Evolutionary conservation across 2,329 filamentous ascomycete species (phyloP).

Genomic region (Trichoderma atroviride): DNA sequence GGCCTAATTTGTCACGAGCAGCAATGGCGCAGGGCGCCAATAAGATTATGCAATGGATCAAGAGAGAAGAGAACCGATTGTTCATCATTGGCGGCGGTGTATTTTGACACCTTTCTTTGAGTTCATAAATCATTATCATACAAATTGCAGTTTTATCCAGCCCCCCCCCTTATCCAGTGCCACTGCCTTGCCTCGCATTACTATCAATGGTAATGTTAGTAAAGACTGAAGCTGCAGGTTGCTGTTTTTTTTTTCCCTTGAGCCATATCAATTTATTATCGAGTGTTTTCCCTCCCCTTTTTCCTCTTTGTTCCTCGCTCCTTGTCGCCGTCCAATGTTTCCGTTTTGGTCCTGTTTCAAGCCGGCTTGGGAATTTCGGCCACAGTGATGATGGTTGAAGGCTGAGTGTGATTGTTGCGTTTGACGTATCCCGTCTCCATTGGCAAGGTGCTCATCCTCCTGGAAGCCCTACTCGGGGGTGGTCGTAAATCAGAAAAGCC

Average conservation of each 20-base stretch:
- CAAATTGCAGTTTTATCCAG: slow-evolving; percentile 12
- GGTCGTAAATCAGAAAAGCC: slow-evolving; percentile 30
- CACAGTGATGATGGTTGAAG: slow-evolving; percentile 28
- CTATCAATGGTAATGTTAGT: background rate
- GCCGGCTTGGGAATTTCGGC: slow-evolving; percentile 29
- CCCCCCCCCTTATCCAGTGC: background rate
- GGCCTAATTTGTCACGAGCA: slow-evolving; percentile 65
- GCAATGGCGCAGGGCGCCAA: slow-evolving; percentile 84
- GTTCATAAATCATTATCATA: slow-evolving; percentile 27
- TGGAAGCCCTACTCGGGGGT: slow-evolving; percentile 12
- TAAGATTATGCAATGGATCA: slow-evolving; percentile 87
- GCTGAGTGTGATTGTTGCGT: slow-evolving; percentile 21
- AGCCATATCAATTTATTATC: background rate
- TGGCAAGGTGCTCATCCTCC: slow-evolving; percentile 6
- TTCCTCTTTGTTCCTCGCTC: background rate
- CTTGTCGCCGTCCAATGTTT: background rate
- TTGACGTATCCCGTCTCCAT: background rate
- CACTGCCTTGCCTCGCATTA: background rate
- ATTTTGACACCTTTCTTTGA: slow-evolving; percentile 48
- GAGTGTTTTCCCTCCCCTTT: background rate
- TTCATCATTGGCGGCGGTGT: slow-evolving; percentile 99
- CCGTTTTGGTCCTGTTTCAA: slow-evolving; percentile 1
- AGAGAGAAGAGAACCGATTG: slow-evolving; percentile 85
- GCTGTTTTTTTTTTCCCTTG: background rate
- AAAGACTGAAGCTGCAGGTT: background rate